Base-by-base conservation (phyloP, 2,329 filamentous ascomycete genomes). In the Cercospora citrullina region DNA sequence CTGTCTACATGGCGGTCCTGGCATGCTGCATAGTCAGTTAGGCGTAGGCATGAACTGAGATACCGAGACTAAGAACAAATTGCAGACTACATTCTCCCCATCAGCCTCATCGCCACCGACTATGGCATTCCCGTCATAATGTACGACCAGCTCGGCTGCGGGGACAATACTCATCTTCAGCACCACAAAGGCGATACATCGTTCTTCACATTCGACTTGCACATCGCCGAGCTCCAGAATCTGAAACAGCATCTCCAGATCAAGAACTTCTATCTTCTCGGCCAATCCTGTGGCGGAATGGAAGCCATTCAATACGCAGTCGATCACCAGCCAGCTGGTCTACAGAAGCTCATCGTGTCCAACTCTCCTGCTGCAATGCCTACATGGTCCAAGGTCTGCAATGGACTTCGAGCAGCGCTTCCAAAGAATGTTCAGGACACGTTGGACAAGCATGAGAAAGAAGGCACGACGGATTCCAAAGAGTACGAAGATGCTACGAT, bases 271-370 rank as follows among this genome's bases (percentile, higher is more conserved):
- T 79, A 84, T 68, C 64, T 86, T 0, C 77, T 82, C 0, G 85
- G 85, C 1, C 83, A 87, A 39, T 83, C 79, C 21, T 87, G 85
- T 84, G 84, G 85, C 16, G 85, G 82, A 0, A 85, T 87, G 82
- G 75, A 87, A 0, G 83, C 75, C 1, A 78, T 78, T 0, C 72
- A 79, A 31, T 84, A 80, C 75, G 84, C 84, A 0, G 77, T 78
- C 4, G 68, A 70, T 9, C 71, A 73, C 9, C 77, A 77, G 33
- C 79, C 78, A 4, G 60, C 65, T 26, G 80, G 80, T 0, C 71
- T 84, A 36, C 73, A 76, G 7, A 80, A 79, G 65, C 71, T 84
- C 1, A 73, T 84, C 28, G 45, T 70, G 5, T 64, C 68, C 2
- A 57, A 69, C n/a, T 73, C 72, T 9, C 77, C 77, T 1, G 69